phyloP scores from a whole-genome alignment of 2,329 filamentous ascomycete genomes.

The Beauveria sp. region DNA sequence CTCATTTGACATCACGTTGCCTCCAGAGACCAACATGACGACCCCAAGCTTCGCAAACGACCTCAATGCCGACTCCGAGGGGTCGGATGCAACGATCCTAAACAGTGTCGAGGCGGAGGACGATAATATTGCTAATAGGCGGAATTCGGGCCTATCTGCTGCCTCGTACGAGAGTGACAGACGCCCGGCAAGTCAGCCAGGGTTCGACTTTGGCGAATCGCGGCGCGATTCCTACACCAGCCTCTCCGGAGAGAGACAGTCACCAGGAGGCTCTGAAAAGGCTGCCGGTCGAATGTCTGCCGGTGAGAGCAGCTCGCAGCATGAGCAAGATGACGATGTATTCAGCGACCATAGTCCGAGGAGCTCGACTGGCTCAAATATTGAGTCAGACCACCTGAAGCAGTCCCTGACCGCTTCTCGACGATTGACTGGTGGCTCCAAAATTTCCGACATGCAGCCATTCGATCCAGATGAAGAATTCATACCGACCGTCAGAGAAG shows the following conservation, averaged over 20 bases:
- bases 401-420: constrained; percentile 9
- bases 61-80: constrained; percentile 15
- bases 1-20: constrained; percentile 12
- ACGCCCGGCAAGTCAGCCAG: background rate
- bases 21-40: constrained; percentile 1
- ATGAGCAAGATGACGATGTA: constrained; percentile 47
- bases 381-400: constrained; percentile 25
- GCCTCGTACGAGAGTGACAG: constrained; percentile 8
- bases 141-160: background rate
- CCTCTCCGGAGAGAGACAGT: background rate
- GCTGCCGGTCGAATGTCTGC: background rate
- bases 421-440: constrained; percentile 24
- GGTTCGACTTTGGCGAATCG: background rate
- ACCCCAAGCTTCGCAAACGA: background rate
- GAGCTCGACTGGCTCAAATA: constrained; percentile 47
- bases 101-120: constrained; percentile 1
- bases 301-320: constrained; percentile 36
- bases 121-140: background rate
- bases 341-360: constrained; percentile 52
- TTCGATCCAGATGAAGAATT: constrained; percentile 39
- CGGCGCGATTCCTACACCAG: constrained; percentile 6
- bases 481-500: constrained; percentile 47
- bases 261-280: background rate
- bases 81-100: constrained; percentile 1
- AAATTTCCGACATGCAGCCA: constrained; percentile 45